Conservation (phyloP, 2,329 filamentous ascomycete species). For the Magnaporthiopsis rhizophila region DNA sequence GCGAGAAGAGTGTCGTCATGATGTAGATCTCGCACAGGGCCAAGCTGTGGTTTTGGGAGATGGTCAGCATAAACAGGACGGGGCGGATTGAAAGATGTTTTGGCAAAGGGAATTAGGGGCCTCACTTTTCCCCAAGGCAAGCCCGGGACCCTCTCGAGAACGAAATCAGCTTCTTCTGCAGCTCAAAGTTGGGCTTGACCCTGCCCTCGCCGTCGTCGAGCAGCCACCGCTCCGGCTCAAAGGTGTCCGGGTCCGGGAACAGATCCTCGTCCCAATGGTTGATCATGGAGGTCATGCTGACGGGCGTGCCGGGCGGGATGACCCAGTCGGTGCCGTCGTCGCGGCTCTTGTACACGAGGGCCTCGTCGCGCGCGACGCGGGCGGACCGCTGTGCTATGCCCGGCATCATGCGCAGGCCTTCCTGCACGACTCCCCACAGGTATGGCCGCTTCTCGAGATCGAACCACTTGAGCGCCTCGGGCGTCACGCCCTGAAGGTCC, state of each 20-base stretch:
- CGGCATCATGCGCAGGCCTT: constrained; percentile 17
- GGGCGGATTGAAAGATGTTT: too few species aligned
- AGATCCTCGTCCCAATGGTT: constrained; percentile 30
- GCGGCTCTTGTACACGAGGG: constrained; percentile 14
- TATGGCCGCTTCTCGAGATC: constrained; percentile 32
- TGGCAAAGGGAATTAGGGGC: neutral
- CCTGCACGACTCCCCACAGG: constrained; percentile 18
- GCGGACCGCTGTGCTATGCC: constrained; percentile 14
- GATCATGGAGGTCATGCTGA: constrained; percentile 29
- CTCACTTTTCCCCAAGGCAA: constrained; percentile 33
- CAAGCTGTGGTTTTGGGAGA: constrained; percentile 12
- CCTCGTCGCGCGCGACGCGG: constrained; percentile 15
- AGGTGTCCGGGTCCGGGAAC: constrained; percentile 29
- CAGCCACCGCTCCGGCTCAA: constrained; percentile 32
- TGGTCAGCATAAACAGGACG: neutral
- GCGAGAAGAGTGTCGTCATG: constrained; percentile 16
- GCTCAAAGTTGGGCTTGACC: constrained; percentile 17
- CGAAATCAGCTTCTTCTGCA: constrained; percentile 30
- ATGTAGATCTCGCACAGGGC: constrained; percentile 23
- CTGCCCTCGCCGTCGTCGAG: constrained; percentile 18
- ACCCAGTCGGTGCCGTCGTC: constrained; percentile 18
- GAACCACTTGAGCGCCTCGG: constrained; percentile 16
- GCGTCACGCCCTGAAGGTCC: constrained; percentile 19
- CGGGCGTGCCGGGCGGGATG: constrained; percentile 27
- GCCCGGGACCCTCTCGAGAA: constrained; percentile 32